These are phyloP conservation scores for Biancaea sappan DNA, from an alignment of 306 rosid genomes.

Conservation along the genomic window DNA sequence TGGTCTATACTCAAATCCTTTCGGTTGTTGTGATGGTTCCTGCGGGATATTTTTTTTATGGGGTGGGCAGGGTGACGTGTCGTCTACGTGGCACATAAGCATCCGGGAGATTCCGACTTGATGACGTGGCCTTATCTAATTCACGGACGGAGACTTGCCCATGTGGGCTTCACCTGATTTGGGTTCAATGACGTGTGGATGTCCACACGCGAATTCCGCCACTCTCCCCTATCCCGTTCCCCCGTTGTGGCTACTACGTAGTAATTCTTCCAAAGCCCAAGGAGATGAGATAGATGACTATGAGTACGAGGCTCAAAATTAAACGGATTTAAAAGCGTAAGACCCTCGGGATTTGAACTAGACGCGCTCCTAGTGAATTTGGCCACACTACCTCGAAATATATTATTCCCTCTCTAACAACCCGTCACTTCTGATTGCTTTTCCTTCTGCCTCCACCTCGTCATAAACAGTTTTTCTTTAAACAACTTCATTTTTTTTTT, in stretches of 20 bases:
- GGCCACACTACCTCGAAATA: background rate
- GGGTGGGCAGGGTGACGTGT: background rate
- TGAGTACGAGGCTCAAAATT: too few relatives aligned
- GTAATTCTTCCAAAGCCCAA: background rate
- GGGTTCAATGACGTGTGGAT: background rate
- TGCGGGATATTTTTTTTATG: slow-evolving; percentile 32
- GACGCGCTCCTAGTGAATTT: background rate
- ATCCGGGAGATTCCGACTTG: slow-evolving; percentile 49
- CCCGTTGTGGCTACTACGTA: background rate
- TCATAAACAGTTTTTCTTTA: too few relatives aligned
- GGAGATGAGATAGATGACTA: too few relatives aligned
- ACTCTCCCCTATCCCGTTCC: background rate
- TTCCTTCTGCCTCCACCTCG: background rate
- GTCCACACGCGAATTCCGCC: background rate
- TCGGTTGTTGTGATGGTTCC: slow-evolving; percentile 9
- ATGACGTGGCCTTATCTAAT: slow-evolving; percentile 38
- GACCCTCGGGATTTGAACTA: background rate
- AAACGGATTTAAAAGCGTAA: too few relatives aligned
- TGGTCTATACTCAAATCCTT: slow-evolving; percentile 29
- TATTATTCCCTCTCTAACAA: background rate
- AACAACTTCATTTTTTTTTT: too few relatives aligned
- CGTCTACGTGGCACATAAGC: background rate
- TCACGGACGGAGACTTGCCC: slow-evolving; percentile 32
- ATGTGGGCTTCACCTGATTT: slow-evolving; percentile 21
- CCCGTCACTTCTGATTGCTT: background rate